Evolutionary conservation across 2,329 filamentous ascomycete genomes (phyloP), one percentile per base, ranked within the genome.

Genomic region (Fusarium staphyleae): DNA sequence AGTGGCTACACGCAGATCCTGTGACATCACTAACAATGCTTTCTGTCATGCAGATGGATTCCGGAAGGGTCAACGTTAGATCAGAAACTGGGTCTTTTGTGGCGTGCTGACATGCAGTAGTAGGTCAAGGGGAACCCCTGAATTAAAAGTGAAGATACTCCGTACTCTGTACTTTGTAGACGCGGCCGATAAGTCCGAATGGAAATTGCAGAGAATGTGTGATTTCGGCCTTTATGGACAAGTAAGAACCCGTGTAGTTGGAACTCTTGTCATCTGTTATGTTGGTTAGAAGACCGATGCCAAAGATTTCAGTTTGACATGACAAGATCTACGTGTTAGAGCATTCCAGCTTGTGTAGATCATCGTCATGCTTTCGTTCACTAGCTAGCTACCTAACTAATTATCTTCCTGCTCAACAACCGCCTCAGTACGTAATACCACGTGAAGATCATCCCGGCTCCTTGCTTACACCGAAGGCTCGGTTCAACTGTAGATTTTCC

Each of bases 51-150:
- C n/a, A n/a, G n/a, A n/a, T 7, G 8, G 8, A 5, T 14, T 9
- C 24, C 5, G 7, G 28, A 41, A 33, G n/a, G 47, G 44, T n/a
- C n/a, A n/a, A n/a, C n/a, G 11, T 30, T 54, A 47, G 43, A 10
- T 16, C 22, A 18, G 26, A 41, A 32, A 33, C 39, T 36, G 52
- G 57, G 28, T 40, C 57, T 58, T 60, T 61, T 60, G 57, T 60
- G 30, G 29, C 40, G 35, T 26, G 15, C 15, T 46, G 15, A 19
- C 19, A 22, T 4, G 13, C 26, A 52, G 34, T 51, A 47, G 16
- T 29, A 33, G 41, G 19, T 11, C 42, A 45, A 14, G 42, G 19
- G 32, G n/a, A 44, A 18, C 52, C 50, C 57, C 57, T 57, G 53
- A 29, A 34, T 34, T 28, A 29, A 48, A 60, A 46, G 10, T 10